A percentile compares a stretch with the other conserved stretches of the same genome.
Evolutionary conservation across 257 asterid species (phyloP).

Genomic region (Gynochthodes officinalis): DNA sequence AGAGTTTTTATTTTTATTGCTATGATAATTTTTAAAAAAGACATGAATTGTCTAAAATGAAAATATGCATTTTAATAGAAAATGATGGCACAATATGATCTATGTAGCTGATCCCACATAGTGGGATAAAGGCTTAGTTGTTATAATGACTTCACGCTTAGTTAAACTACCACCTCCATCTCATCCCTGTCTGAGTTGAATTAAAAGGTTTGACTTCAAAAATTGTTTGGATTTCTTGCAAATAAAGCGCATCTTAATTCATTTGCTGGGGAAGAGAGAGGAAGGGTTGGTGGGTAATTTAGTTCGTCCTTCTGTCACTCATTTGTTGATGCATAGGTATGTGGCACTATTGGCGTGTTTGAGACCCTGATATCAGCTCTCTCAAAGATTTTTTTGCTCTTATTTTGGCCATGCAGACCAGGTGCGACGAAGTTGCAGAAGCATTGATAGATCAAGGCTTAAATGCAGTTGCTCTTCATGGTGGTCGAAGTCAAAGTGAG

Average conservation of each 20-base stretch:
- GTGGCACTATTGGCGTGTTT: not conserved
- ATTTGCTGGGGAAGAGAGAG: not conserved
- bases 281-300: not conserved
- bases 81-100: too few species aligned
- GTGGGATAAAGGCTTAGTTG: too few species aligned
- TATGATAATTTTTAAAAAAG: too few species aligned
- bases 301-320: not conserved
- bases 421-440: conserved; percentile 94
- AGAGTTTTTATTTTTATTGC: not conserved
- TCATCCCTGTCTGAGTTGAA: not conserved
- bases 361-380: conserved; percentile 4
- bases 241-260: not conserved
- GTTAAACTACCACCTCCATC: not conserved
- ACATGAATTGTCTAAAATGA: too few species aligned
- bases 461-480: conserved; percentile 82
- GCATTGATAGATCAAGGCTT: conserved; percentile 72
- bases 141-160: not conserved
- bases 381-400: conserved; percentile 20
- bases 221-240: not conserved
- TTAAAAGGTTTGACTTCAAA: not conserved
- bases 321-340: conserved; percentile 7
- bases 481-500: conserved; percentile 91
- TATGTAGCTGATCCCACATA: too few species aligned
- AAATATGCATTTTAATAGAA: too few species aligned
- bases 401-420: conserved; percentile 49